phyloP scores from a whole-genome alignment of 345 rosid genomes.

The Arabidopsis arenosa region DNA sequence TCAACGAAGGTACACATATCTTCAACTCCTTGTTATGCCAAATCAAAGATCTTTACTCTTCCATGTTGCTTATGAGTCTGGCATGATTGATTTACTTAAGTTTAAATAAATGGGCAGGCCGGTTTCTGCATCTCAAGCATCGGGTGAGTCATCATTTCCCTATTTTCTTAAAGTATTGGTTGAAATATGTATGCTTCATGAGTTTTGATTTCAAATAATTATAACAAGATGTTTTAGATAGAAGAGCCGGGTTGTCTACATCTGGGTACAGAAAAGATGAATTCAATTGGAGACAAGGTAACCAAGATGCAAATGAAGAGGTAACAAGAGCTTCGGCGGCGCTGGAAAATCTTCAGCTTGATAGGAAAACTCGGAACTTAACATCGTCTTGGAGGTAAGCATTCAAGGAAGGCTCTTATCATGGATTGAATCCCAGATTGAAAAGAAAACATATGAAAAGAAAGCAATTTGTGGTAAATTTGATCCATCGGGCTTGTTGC shows the following conservation, averaged over 20 bases:
- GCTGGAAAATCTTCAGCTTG: slow-evolving; percentile 90
- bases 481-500: slow-evolving; percentile 1
- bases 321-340: slow-evolving; percentile 81
- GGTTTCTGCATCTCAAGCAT: slow-evolving; percentile 57
- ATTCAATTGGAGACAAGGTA: slow-evolving; percentile 78
- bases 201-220: slow-evolving; percentile 33
- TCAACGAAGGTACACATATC: slow-evolving; percentile 66
- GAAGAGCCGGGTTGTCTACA: slow-evolving; percentile 81
- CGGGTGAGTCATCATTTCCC: slow-evolving; percentile 62
- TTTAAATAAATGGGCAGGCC: slow-evolving; percentile 51
- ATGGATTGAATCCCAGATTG: neutral
- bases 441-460: neutral
- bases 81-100: slow-evolving; percentile 27
- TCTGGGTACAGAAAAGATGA: slow-evolving; percentile 84
- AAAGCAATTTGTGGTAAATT: slow-evolving; percentile 11
- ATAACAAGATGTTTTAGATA: slow-evolving; percentile 50
- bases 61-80: slow-evolving; percentile 13
- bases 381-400: slow-evolving; percentile 93
- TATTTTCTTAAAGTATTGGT: neutral
- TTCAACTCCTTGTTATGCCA: neutral
- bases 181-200: slow-evolving; percentile 11
- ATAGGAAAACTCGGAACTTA: slow-evolving; percentile 86
- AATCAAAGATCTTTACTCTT: slow-evolving; percentile 8
- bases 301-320: slow-evolving; percentile 71
- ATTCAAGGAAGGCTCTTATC: slow-evolving; percentile 2